phyloP scores from a whole-genome alignment of 495 filamentous ascomycete genomes.

The Aspergillus ellipticus region DNA sequence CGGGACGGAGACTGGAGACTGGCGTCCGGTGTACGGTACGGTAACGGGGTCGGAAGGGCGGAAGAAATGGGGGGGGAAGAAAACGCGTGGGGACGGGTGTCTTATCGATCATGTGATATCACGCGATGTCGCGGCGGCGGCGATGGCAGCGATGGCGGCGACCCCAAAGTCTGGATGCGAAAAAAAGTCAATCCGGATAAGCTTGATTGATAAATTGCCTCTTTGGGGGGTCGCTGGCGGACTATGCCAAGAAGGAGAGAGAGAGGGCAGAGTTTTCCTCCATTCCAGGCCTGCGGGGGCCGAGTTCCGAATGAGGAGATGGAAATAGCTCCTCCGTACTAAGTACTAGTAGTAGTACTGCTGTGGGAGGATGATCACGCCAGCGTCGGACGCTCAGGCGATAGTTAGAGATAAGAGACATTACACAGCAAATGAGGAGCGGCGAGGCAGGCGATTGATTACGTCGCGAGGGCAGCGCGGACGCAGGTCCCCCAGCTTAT shows the following conservation, averaged over 20 bases:
- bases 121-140: no score
- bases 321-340: neutral
- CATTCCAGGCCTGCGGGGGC: neutral
- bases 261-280: no score
- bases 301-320: neutral
- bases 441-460: neutral
- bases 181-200: neutral
- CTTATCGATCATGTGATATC: neutral
- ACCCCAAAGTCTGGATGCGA: neutral
- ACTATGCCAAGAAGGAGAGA: neutral
- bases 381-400: neutral
- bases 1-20: conserved; percentile 25
- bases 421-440: neutral
- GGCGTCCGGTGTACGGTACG: no score
- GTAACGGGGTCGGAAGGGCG: neutral
- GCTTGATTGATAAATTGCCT: neutral
- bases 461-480: neutral
- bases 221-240: no score
- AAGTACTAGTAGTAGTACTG: neutral
- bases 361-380: neutral
- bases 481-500: neutral
- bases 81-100: neutral
- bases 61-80: neutral
- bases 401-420: neutral
- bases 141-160: neutral